These are phyloP conservation scores for Hypericum perforatum DNA, from an alignment of 345 rosid genomes.

Conservation along the genomic window DNA sequence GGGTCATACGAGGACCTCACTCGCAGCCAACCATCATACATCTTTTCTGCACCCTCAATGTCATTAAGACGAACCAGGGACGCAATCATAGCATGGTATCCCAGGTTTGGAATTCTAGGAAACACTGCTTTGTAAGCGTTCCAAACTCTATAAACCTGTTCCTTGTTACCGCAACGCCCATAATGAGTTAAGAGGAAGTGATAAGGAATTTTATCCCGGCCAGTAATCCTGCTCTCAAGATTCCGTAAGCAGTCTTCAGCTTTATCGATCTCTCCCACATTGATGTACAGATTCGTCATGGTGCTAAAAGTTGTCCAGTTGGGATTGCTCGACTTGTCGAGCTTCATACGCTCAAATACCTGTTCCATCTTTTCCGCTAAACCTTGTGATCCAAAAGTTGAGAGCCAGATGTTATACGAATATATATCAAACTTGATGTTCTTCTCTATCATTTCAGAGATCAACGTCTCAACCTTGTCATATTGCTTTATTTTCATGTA, in stretches of 20 bases:
- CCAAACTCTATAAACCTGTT: conserved; percentile 73
- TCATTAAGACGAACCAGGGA: conserved; percentile 59
- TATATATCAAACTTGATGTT: conserved; percentile 60
- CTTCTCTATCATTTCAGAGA: conserved; percentile 73
- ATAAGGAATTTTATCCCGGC: conserved; percentile 70
- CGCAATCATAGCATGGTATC: conserved; percentile 70
- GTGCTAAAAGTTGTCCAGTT: conserved; percentile 95
- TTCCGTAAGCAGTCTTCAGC: conserved; percentile 78
- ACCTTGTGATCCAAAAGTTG: conserved; percentile 65
- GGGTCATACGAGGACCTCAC: conserved; percentile 63
- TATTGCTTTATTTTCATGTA: conserved; percentile 76
- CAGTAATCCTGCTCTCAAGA: conserved; percentile 73
- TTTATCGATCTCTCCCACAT: conserved; percentile 57
- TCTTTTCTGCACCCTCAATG: conserved; percentile 64
- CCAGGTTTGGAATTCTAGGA: conserved; percentile 69
- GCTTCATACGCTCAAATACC: conserved; percentile 66
- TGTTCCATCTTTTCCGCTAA: conserved; percentile 62
- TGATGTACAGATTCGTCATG: conserved; percentile 79
- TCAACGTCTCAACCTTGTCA: conserved; percentile 54
- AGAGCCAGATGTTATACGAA: conserved; percentile 91
- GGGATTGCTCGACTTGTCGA: conserved; percentile 44
- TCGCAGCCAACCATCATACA: conserved; percentile 70
- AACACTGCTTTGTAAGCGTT: conserved; percentile 62
- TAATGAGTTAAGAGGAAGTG: conserved; percentile 82
- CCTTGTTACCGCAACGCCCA: conserved; percentile 58